Evolutionary conservation across 2,329 filamentous ascomycete genomes (phyloP), one percentile per base, ranked within the genome.

Genomic region (Aureobasidium sp.): DNA sequence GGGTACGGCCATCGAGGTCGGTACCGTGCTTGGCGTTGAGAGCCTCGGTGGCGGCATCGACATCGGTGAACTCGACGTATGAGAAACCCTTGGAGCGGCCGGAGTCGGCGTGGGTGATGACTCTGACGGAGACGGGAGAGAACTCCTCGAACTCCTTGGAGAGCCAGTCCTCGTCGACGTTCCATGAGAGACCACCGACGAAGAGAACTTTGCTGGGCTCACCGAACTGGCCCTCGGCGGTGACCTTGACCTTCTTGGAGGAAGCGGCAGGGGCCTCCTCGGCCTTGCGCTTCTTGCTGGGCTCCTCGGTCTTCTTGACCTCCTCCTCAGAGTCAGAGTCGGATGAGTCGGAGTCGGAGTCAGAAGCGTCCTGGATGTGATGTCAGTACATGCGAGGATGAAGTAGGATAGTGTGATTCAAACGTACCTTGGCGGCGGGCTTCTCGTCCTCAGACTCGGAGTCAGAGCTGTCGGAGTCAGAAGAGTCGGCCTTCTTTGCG

Each of bases 1-100:
- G 78, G 66, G 79, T 74, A 70, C 90, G 90, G 65, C 86, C 85
- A 69, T 92, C 89, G 56, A 95, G 77, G 70, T 91, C 86, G 66
- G 82, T 75, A 67, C 85, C 88, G 70, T 90, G 84, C 86, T 89
- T 91, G 70, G 82, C 85, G 69, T 87, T 84, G 67, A 87, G 83
- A 61, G 90, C 90, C 73, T 86, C 86, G 69, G 83, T 82, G 62
- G 88, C 89, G 72, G 84, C 82, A 64, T 83, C 86, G 64, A 82
- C 76, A 67, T 81, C 84, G 72, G 81, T 80, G 76, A 92, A 96
- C 80, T 96, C 91, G 70, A 96, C 89, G 74, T 96, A 97, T 64
- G 92, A 92, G 75, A 95, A 96, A 67, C 83, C 92, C 78, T 91
- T 91, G 76, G 91, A 93, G 72, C 90, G 88, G 70, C 90, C 89